phyloP scores from a whole-genome alignment of 345 rosid genomes.

The Salix koriyanagi region DNA sequence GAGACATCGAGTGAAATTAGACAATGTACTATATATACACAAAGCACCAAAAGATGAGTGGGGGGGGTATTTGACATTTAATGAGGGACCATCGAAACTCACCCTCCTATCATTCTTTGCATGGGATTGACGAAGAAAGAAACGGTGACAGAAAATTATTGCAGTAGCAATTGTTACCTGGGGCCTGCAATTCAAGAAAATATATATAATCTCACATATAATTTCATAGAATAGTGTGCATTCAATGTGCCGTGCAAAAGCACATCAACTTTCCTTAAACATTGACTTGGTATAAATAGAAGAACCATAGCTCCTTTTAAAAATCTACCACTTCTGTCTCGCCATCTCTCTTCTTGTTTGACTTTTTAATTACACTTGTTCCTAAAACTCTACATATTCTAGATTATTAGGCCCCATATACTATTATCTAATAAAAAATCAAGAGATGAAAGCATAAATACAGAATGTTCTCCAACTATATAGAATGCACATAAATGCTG shows the following conservation, averaged over 20 bases:
- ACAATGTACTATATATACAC: not conserved
- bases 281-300: not conserved
- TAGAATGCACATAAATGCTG: too few species aligned
- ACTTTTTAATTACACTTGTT: not conserved
- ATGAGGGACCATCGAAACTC: slow-evolving; percentile 21
- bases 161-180: slow-evolving; percentile 98
- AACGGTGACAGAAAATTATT: slow-evolving; percentile 91
- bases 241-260: not conserved
- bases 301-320: not conserved
- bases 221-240: not conserved
- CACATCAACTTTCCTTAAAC: not conserved
- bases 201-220: not conserved
- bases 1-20: slow-evolving; percentile 5
- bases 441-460: not conserved
- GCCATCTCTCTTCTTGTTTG: not conserved
- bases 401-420: too few species aligned
- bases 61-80: not conserved
- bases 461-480: not conserved
- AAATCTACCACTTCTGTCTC: not conserved
- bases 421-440: not conserved
- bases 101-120: slow-evolving; percentile 83
- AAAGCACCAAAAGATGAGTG: not conserved
- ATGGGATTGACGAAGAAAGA: slow-evolving; percentile 93
- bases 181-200: slow-evolving; percentile 57
- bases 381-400: not conserved